Percentiles rank a stretch among this genome's conserved stretches.
Evolutionary conservation across 306 rosid species (phyloP).

Genomic region (Sphenostylis stenocarpa): DNA sequence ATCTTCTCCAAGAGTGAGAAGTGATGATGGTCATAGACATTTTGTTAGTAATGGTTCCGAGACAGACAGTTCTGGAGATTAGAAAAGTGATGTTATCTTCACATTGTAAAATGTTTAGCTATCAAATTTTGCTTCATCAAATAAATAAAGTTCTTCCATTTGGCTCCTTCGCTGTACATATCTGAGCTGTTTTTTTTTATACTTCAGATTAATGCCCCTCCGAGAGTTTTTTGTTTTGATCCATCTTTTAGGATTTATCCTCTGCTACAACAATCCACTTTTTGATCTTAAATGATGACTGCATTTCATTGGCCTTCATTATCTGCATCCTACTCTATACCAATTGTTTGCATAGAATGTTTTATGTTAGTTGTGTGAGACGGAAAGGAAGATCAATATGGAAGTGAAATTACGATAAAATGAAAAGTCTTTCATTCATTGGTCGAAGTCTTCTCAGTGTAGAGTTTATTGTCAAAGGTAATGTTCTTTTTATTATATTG

Average conservation of each 20-base stretch:
- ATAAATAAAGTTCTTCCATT: constrained; percentile 4
- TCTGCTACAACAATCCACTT: background rate
- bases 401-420: background rate
- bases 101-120: constrained; percentile 57
- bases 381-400: background rate
- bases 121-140: constrained; percentile 63
- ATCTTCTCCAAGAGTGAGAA: constrained; percentile 32
- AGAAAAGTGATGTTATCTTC: constrained; percentile 26
- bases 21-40: constrained; percentile 24
- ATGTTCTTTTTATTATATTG: background rate
- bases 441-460: background rate
- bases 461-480: background rate
- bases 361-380: background rate
- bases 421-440: background rate
- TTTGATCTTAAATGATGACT: background rate
- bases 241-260: background rate
- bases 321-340: background rate
- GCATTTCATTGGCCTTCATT: background rate
- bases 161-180: constrained; percentile 28
- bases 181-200: constrained; percentile 22
- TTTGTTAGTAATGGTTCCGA: constrained; percentile 23
- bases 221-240: constrained; percentile 18
- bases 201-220: constrained; percentile 16
- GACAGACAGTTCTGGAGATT: constrained; percentile 30
- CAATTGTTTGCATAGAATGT: background rate